Base-by-base conservation (phyloP, 371 early-diverging fungal species). In the Mortierella sp. region DNA sequence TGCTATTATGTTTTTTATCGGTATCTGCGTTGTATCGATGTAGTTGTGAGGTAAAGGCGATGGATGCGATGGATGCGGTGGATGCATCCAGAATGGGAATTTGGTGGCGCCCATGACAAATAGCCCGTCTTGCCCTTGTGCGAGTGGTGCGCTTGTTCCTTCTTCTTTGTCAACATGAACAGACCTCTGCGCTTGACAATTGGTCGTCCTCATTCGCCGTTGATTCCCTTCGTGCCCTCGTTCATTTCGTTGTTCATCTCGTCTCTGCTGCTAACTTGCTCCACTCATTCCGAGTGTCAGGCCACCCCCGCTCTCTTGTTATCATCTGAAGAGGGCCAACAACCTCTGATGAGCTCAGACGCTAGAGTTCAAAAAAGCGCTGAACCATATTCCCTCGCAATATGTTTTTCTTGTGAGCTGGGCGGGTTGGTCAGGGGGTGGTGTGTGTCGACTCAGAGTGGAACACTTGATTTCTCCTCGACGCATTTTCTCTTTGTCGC, bases 331-430 rank as follows among this genome's bases (percentile, higher is more conserved):
- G 26, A 26, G 26, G 26, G 55, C 5, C 54, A 53, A 59, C 59
- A 31, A 59, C 59, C 59, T n/a, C n/a, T 59, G 59, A 59, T 59
- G 59, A 59, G 59, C 59, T 59, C 59, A 59, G 31, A 59, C 59
- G 28, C 59, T 59, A 59, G 13, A 28, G 59, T 31, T 59, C 59
- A 59, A 28, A 19, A 28, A 40, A 40, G 43, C 6, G 43, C 59
- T 59, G 31, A 59, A 59, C 59, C 31, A 59, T 57, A 57, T 57
- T 59, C 59, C 59, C 31, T 59, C 6, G 13, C 26, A 31, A 31
- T 31, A 31, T 59, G 6, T 28, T 59, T 59, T 24, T 31, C 31
- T 59, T 31, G 31, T 59, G 59, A 59, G 59, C 31, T 57, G 57
- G 14, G 57, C 57, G 8, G 59, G 34, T 31, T 31, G 59, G 59